Evolutionary conservation across 352 stramenopile genomes (phyloP), one percentile per base, ranked within the genome.

Genomic region (Pythium brachiatum): DNA sequence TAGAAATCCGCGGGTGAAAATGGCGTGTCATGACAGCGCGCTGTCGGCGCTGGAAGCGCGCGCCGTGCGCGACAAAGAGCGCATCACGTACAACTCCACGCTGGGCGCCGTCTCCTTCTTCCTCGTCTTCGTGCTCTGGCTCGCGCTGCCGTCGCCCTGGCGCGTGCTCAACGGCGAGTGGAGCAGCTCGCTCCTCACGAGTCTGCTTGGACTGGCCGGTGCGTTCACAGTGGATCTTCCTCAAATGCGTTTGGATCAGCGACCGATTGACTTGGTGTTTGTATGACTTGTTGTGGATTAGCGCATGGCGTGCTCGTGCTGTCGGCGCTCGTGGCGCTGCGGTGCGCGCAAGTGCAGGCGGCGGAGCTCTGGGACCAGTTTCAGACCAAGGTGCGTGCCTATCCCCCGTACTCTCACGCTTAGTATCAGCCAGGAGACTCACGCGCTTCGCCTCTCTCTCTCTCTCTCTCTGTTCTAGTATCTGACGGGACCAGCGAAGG

Each of bases 101-200:
- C 72, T 92, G 9, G 81, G 81, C 12, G 84, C 74, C 1, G 34
- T 70, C 43, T 53, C 73, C 31, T 61, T 82, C 31, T 77, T 84
- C 50, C 27, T 77, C 25, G 62, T 71, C 26, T 56, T 64, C 20
- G 55, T 76, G 44, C 64, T 92, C 32, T 76, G 69, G 59, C 60
- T 92, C 41, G 62, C 74, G 48, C 69, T 92, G 47, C 83, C 83
- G 51, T 75, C 81, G 48, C 75, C 80, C 2, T 90, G 83, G 80
- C 78, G 77, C 50, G 75, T 92, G 48, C 57, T 92, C 29, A 89
- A 88, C 52, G 81, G 81, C 78, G 79, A 90, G 32, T 92, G 81
- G 81, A 92, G 79, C 55, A 64, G 57, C 43, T 63, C 52, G 36
- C 39, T 72, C 20, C 7, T 82, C 43, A 72, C 68, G 39, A 88